A percentile compares a stretch with the other conserved stretches of the same genome.
Conservation (phyloP, 2,329 filamentous ascomycete species). For the Septoria linicola region DNA sequence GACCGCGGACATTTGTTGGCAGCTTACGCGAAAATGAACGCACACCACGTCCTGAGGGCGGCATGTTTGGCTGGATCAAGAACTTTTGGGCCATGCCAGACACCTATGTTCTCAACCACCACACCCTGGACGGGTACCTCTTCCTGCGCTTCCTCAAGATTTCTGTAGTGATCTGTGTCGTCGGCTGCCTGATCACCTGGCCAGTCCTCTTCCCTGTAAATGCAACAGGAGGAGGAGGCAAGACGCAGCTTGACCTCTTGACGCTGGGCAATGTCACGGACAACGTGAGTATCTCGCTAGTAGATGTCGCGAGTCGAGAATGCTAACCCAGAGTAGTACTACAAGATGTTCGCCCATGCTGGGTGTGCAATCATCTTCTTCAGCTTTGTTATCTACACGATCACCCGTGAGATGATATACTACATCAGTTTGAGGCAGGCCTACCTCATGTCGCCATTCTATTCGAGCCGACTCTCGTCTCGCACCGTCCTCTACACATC, state of each 20-base stretch:
- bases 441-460: slow-evolving; percentile 80
- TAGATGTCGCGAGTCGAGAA: neutral
- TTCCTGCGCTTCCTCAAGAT: slow-evolving; percentile 87
- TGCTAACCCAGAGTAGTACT: slow-evolving; percentile 40
- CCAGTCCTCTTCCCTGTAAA: slow-evolving; percentile 88
- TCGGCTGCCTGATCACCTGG: slow-evolving; percentile 81
- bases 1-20: slow-evolving; percentile 47
- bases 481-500: slow-evolving; percentile 86
- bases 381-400: slow-evolving; percentile 81
- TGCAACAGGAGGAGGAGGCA: slow-evolving; percentile 69
- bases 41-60: slow-evolving; percentile 40
- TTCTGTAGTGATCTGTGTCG: slow-evolving; percentile 72
- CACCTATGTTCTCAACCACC: slow-evolving; percentile 80
- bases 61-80: slow-evolving; percentile 44
- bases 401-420: slow-evolving; percentile 85
- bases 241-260: slow-evolving; percentile 70
- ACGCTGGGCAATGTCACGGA: slow-evolving; percentile 54
- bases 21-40: slow-evolving; percentile 44
- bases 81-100: slow-evolving; percentile 61
- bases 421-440: slow-evolving; percentile 92
- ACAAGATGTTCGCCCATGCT: slow-evolving; percentile 78
- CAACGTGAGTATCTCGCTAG: slow-evolving; percentile 18
- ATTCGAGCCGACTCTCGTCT: slow-evolving; percentile 81
- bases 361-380: slow-evolving; percentile 80
- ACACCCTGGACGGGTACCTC: slow-evolving; percentile 88